Percentiles rank a stretch among this genome's conserved stretches.
Evolutionary conservation across 179 eudicot genomes (phyloP).

Genomic region (Beta corolliflora): DNA sequence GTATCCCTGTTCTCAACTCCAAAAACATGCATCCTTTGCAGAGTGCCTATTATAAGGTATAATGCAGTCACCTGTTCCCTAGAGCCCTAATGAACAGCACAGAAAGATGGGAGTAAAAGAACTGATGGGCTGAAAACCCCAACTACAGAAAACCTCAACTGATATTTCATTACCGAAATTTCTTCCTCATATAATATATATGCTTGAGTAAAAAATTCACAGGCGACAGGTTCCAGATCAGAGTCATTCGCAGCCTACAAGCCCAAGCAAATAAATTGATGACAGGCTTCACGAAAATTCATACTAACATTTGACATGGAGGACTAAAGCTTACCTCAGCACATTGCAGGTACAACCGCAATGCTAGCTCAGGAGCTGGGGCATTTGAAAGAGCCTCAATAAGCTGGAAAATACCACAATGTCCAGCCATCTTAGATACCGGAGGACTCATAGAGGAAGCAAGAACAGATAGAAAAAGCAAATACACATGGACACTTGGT

Average conservation of each 20-base stretch:
- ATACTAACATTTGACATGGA: background rate
- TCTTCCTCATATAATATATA: slow-evolving; percentile 95
- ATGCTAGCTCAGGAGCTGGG: slow-evolving; percentile 86
- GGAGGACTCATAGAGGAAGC: background rate
- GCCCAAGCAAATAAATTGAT: slow-evolving; percentile 14
- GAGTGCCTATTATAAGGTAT: slow-evolving; percentile 86
- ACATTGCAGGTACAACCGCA: slow-evolving; percentile 90
- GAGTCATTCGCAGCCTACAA: slow-evolving; percentile 86
- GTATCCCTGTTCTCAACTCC: slow-evolving; percentile 96
- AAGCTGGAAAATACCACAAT: slow-evolving; percentile 47
- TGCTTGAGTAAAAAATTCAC: slow-evolving; percentile 95
- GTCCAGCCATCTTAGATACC: slow-evolving; percentile 2
- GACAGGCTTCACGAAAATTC: slow-evolving; percentile 7
- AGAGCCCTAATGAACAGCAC: slow-evolving; percentile 54
- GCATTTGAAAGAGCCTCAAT: slow-evolving; percentile 79
- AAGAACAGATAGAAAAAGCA: background rate
- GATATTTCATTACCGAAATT: slow-evolving; percentile 60
- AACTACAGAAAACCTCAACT: slow-evolving; percentile 5
- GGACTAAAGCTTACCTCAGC: slow-evolving; percentile 68
- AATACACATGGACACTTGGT: background rate
- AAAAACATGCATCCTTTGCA: slow-evolving; percentile 82
- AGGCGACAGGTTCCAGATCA: slow-evolving; percentile 89
- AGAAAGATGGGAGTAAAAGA: slow-evolving; percentile 1
- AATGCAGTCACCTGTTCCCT: slow-evolving; percentile 94
- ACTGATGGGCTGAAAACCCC: background rate